These are phyloP conservation scores for Podospora didyma DNA, from an alignment of 495 filamentous ascomycete genomes.

Conservation along the genomic window DNA sequence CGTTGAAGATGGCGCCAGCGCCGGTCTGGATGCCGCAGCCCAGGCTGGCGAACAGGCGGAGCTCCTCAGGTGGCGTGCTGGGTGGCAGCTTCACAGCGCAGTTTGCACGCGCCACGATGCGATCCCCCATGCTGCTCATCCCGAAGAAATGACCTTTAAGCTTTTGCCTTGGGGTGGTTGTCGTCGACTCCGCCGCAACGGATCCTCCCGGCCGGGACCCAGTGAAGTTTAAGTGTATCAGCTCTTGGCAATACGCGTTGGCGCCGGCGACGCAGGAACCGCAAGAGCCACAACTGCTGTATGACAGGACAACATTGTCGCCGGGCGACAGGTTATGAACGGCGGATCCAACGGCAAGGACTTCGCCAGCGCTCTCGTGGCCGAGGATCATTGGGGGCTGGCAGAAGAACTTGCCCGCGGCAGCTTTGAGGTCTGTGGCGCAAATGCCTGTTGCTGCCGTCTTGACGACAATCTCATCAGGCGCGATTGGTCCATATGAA, in stretches of 20 bases:
- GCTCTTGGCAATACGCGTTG: constrained; percentile 7
- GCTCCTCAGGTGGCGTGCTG: constrained; percentile 1
- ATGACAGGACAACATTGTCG: constrained; percentile 14
- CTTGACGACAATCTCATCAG: constrained; percentile 6
- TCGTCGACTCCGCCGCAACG: background rate
- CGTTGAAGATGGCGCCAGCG: constrained; percentile 8
- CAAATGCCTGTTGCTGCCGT: constrained; percentile 9
- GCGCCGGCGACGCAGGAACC: constrained; percentile 4
- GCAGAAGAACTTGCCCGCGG: constrained; percentile 9
- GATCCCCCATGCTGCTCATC: constrained; percentile 7
- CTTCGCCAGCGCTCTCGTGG: constrained; percentile 11
- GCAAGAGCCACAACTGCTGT: constrained; percentile 4
- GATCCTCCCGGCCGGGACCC: background rate
- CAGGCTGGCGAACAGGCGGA: constrained; percentile 8
- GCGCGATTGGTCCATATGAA: constrained; percentile 7
- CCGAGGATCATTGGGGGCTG: constrained; percentile 13
- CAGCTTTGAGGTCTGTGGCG: constrained; percentile 15
- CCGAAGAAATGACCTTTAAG: constrained; percentile 12
- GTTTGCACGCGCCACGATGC: constrained; percentile 9
- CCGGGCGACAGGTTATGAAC: constrained; percentile 2
- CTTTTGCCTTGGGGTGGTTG: too few species aligned
- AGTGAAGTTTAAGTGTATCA: constrained; percentile 1
- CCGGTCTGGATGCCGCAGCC: constrained; percentile 16
- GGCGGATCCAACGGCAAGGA: background rate
- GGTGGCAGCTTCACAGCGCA: constrained; percentile 2